Evolutionary conservation across 2,329 filamentous ascomycete genomes (phyloP).

Genomic region (Monascus ruber): DNA sequence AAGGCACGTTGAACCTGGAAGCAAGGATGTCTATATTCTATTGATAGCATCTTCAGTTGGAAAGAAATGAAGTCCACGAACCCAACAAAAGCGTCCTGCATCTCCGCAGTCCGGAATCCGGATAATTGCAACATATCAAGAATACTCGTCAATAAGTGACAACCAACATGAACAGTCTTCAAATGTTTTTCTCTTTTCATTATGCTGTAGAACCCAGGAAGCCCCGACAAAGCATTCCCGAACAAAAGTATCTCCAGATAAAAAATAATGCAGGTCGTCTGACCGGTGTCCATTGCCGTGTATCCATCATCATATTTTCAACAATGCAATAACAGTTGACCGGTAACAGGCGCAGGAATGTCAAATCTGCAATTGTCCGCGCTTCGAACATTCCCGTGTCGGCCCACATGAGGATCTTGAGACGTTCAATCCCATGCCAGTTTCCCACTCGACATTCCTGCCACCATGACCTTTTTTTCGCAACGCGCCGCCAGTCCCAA

Average conservation of each 20-base stretch:
- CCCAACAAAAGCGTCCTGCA: too few species aligned
- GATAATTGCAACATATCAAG: too few species aligned
- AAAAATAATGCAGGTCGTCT: conserved; percentile 22
- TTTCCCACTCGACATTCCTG: conserved; percentile 2
- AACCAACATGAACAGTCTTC: background rate
- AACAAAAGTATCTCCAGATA: conserved; percentile 7
- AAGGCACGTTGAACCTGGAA: too few species aligned
- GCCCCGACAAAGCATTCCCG: conserved; percentile 20
- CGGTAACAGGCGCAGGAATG: conserved; percentile 17
- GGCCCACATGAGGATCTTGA: conserved; percentile 18
- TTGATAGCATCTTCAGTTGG: too few species aligned
- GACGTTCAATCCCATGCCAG: conserved; percentile 9
- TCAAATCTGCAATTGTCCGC: conserved; percentile 3
- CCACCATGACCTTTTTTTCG: too few species aligned
- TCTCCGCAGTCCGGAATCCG: too few species aligned
- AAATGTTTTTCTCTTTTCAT: conserved; percentile 28
- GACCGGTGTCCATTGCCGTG: conserved; percentile 8
- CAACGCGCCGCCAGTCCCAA: too few species aligned
- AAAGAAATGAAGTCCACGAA: too few species aligned
- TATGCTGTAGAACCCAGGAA: conserved; percentile 19
- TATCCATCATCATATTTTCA: conserved; percentile 3
- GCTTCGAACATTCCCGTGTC: conserved; percentile 14
- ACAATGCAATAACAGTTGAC: conserved; percentile 8
- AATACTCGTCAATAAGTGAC: too few species aligned
- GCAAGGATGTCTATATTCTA: too few species aligned